phyloP scores from a whole-genome alignment of 73 alveolate genomes.

The Paramecium biaurelia region DNA sequence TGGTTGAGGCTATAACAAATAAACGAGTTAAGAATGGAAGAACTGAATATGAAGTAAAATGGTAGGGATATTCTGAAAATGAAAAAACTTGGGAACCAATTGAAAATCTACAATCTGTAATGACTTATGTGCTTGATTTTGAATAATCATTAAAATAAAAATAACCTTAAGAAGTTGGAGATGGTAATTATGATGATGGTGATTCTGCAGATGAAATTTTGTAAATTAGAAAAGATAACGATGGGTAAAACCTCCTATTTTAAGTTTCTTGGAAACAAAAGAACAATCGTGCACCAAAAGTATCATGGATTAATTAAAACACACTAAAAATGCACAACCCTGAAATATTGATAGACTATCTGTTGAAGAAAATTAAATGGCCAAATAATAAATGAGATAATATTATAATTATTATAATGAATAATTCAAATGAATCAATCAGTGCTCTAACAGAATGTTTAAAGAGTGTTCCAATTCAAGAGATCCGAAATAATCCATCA shows the following conservation, averaged over 20 bases:
- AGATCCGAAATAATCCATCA: not conserved
- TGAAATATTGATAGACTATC: not conserved
- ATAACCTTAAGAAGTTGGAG: not conserved
- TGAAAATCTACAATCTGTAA: not conserved
- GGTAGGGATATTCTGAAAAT: constrained; percentile 1
- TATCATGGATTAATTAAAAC: not conserved
- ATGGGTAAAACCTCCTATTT: not conserved
- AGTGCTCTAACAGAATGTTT: not conserved
- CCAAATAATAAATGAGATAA: constrained; percentile 11
- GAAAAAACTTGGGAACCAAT: constrained; percentile 49
- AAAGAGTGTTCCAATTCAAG: not conserved
- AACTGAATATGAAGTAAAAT: constrained; percentile 6
- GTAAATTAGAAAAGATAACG: not conserved
- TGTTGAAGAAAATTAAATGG: constrained; percentile 19
- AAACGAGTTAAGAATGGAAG: constrained; percentile 8
- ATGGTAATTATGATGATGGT: constrained; percentile 15
- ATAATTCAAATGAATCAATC: not conserved
- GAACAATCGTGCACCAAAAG: not conserved
- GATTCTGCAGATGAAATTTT: constrained; percentile 51
- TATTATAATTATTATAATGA: not conserved
- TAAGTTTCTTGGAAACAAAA: not conserved
- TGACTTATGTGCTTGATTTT: not conserved
- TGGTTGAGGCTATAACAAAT: constrained; percentile 2
- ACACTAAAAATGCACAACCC: not conserved
- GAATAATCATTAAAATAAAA: not conserved